phyloP scores from a whole-genome alignment of 164 flowering plant species.

The Macadamia tetraphylla region DNA sequence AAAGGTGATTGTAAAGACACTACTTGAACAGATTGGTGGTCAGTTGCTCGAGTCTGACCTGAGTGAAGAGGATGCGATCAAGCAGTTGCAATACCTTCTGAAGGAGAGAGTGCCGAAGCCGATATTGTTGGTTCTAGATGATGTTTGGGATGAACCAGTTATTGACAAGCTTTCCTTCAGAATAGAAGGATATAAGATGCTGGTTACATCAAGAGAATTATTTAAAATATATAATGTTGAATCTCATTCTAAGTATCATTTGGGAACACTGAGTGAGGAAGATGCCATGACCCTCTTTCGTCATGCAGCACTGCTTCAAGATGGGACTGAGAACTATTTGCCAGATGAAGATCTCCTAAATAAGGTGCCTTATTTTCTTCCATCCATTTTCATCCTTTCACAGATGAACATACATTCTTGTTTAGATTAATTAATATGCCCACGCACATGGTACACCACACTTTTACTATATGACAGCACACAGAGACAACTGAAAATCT shows the following conservation, averaged over 20 bases:
- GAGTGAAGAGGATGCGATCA: slow-evolving; percentile 25
- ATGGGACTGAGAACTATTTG: background rate
- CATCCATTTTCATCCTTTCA: background rate
- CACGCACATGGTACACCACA: too few species aligned
- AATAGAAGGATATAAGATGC: slow-evolving; percentile 22
- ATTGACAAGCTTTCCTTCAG: slow-evolving; percentile 19
- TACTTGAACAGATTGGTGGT: slow-evolving; percentile 8
- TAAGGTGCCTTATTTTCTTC: slow-evolving; percentile 10
- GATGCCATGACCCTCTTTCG: slow-evolving; percentile 36
- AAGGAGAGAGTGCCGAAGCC: slow-evolving; percentile 13
- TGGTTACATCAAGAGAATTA: slow-evolving; percentile 42
- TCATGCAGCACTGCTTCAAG: slow-evolving; percentile 18
- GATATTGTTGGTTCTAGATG: slow-evolving; percentile 34
- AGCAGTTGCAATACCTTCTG: slow-evolving; percentile 14
- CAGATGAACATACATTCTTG: too few species aligned
- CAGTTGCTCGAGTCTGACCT: slow-evolving; percentile 1
- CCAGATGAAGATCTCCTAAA: slow-evolving; percentile 19
- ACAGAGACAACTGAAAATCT: too few species aligned
- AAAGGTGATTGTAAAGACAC: slow-evolving; percentile 11
- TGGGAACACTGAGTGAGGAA: slow-evolving; percentile 23
- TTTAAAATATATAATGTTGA: slow-evolving; percentile 13
- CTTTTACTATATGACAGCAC: too few species aligned
- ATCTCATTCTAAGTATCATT: slow-evolving; percentile 18
- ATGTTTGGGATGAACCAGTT: slow-evolving; percentile 30
- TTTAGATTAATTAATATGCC: too few species aligned